Conservation (phyloP, 257 asterid species). For the Solanum piurae region DNA sequence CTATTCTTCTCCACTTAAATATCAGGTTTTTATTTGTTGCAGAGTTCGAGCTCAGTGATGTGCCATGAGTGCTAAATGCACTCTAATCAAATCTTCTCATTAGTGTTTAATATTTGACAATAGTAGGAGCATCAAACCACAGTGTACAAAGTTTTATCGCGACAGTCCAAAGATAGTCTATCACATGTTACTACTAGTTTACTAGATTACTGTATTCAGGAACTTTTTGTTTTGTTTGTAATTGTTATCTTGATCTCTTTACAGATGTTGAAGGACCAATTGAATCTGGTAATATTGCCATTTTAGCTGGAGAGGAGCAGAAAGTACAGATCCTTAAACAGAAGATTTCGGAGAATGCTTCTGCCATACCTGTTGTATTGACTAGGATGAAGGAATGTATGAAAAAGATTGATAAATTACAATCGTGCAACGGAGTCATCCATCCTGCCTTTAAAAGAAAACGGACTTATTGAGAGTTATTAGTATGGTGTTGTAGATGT, state of each 20-base stretch:
- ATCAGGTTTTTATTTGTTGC: background rate
- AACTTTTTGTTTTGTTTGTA: background rate
- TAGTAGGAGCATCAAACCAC: background rate
- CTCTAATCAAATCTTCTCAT: background rate
- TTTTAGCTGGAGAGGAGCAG: constrained; percentile 11
- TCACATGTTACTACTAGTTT: background rate
- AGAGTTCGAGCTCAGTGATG: background rate
- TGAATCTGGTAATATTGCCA: constrained; percentile 15
- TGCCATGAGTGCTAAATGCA: background rate
- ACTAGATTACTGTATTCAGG: background rate
- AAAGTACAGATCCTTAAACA: constrained; percentile 46
- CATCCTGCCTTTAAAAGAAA: constrained; percentile 66
- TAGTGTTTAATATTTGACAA: background rate
- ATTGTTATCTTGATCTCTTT: background rate
- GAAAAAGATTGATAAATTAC: constrained; percentile 45
- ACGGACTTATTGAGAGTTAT: constrained; percentile 17
- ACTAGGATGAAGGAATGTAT: constrained; percentile 63
- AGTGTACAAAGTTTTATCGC: background rate
- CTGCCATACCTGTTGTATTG: constrained; percentile 32
- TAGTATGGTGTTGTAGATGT: background rate
- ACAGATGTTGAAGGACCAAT: constrained; percentile 3
- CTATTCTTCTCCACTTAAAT: background rate
- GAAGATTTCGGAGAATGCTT: constrained; percentile 51
- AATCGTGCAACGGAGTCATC: constrained; percentile 27
- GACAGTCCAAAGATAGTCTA: background rate